These are phyloP conservation scores for Adansonia rubrostipa DNA, from an alignment of 441 rosid genomes.

Conservation along the genomic window DNA sequence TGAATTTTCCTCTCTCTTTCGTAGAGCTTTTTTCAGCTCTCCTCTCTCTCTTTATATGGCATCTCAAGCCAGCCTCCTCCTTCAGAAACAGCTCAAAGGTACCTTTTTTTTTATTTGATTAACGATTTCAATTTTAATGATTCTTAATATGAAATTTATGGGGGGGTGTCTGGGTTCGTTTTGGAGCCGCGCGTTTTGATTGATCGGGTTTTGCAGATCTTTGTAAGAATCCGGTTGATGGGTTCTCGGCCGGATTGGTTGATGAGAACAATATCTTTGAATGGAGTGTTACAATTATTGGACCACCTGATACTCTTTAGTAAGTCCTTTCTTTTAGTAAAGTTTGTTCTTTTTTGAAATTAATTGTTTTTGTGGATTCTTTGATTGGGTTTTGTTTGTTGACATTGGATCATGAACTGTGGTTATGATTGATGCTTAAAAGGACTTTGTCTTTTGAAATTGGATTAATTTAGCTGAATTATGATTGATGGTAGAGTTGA, in stretches of 20 bases:
- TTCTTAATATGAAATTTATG: not conserved
- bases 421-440: not conserved
- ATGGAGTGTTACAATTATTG: slow-evolving; percentile 72
- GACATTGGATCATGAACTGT: slow-evolving; percentile 18
- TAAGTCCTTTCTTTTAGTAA: slow-evolving; percentile 31
- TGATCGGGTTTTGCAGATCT: slow-evolving; percentile 60
- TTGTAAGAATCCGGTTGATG: slow-evolving; percentile 74
- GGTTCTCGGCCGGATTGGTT: slow-evolving; percentile 76
- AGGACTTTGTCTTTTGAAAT: slow-evolving; percentile 1
- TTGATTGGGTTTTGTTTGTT: slow-evolving; percentile 18
- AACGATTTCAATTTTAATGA: not conserved
- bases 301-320: slow-evolving; percentile 79
- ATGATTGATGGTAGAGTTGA: not conserved
- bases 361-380: not conserved
- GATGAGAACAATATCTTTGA: slow-evolving; percentile 70
- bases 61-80: slow-evolving; percentile 66
- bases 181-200: slow-evolving; percentile 33
- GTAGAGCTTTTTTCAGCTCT: too few relatives aligned
- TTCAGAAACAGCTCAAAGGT: slow-evolving; percentile 74
- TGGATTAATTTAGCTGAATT: not conserved
- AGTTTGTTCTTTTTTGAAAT: not conserved
- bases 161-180: not conserved
- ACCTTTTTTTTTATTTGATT: not conserved
- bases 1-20: too few relatives aligned
- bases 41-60: not conserved